Base-by-base conservation (phyloP, 2,329 filamentous ascomycete genomes). In the Trichophyton simii region DNA sequence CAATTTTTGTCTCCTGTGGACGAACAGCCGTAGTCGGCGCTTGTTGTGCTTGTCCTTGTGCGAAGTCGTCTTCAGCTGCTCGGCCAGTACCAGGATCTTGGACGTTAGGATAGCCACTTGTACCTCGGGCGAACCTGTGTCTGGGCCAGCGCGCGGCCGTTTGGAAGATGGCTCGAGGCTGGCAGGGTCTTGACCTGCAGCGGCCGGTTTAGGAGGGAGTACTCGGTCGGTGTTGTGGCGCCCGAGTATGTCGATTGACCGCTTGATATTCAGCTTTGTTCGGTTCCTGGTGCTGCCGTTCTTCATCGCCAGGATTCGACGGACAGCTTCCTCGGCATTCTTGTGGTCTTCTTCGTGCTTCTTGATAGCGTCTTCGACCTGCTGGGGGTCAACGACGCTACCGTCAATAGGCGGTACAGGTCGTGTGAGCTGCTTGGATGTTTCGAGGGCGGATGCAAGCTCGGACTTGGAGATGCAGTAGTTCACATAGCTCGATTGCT, bases 61-160 rank as follows among this genome's bases (percentile, higher is more conserved):
- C 3, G 87, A 89, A 67, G 84, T 82, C 48, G 78, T 80, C 69
- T 87, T 81, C 59, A 96, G 75, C 66, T 87, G 85, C 67, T 87
- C 81, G 15, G 88, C 86, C 58, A 99, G 74, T 25, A 87, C 85
- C 65, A 89, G 82, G 72, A 99, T 99, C 81, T 96, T 97, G 62
- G 90, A 83, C 2, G 94, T 99, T 72, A 99, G 75, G 68, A 99
- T 95, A 54, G 91, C 91, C 66, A 95, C 90, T 79, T 99, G 94
- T n/a, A 99, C 95, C 76, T 99, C 94, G 5, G 89, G 89, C 68
- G 89, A 95, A 41, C 94, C 94, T 0, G 92, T 99, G 72, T 99
- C 94, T 3, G 87, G 88, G 0, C 94, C 94, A n/a, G 86, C 84
- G 36, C 95, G 87, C 57, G 82, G 82, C 20, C 52, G 52, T 36